Evolutionary conservation across 192 early-diverging fungal species (phyloP).

Genomic region (Diversispora eburnea): DNA sequence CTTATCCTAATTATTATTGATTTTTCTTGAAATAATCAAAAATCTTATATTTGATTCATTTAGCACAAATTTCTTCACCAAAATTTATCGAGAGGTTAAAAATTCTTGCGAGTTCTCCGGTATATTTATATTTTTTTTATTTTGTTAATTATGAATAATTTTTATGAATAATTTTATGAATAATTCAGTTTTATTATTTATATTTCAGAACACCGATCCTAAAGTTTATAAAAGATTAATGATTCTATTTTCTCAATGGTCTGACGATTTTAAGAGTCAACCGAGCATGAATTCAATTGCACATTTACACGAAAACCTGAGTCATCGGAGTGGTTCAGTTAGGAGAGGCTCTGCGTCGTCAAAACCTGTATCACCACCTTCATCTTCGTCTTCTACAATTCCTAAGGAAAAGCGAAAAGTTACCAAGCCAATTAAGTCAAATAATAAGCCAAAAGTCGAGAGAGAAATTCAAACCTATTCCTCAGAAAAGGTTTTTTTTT

Average conservation of each 20-base stretch:
- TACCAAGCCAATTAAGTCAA: too few relatives aligned
- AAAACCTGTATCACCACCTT: background rate
- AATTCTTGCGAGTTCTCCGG: slow-evolving; percentile 10
- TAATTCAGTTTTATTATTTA: background rate
- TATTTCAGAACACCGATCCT: slow-evolving; percentile 8
- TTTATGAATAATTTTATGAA: background rate
- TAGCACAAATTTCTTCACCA: slow-evolving; percentile 9
- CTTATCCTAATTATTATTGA: background rate
- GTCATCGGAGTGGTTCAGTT: background rate
- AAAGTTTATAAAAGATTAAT: slow-evolving; percentile 22
- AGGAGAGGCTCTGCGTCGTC: background rate
- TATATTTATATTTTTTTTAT: slow-evolving; percentile 4
- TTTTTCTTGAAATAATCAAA: too few relatives aligned
- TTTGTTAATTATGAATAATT: background rate
- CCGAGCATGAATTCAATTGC: background rate
- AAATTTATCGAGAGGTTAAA: slow-evolving; percentile 16
- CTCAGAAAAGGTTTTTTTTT: background rate
- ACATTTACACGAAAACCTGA: background rate
- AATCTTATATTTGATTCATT: background rate
- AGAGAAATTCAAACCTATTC: background rate
- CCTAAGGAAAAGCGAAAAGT: background rate
- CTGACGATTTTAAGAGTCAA: slow-evolving; percentile 6
- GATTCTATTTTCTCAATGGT: slow-evolving; percentile 7
- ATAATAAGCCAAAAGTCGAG: background rate
- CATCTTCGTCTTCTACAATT: background rate